Evolutionary conservation across 345 rosid genomes (phyloP), one percentile per base, ranked within the genome.

Genomic region (Physaria fendleri): DNA sequence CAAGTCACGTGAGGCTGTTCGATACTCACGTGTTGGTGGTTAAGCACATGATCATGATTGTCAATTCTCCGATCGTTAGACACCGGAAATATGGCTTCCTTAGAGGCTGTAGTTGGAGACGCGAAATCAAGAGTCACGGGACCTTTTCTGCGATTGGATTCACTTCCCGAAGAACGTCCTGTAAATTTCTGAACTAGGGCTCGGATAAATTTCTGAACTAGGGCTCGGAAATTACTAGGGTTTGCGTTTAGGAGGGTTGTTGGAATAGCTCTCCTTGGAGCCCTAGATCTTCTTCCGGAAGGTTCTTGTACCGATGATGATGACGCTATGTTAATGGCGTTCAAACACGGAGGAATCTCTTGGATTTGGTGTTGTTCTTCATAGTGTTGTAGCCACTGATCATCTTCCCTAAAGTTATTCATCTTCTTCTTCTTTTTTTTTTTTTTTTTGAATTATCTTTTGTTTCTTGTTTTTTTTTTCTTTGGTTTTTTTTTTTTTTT

Each of bases 101-200:
- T 61, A 38, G 68, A 53, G 22, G 33, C 4, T 47, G 22, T 23
- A 14, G 51, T 32, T 8, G 74, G 69, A 38, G 59, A 63, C 5
- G 56, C 15, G 12, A 81, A 84, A 25, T 67, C 77, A 25, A 81
- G 52, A 60, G 75, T 81, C 21, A 79, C 56, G 0, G 83, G 84
- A 38, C 84, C 79, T 37, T 58, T 66, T 20, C 35, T 27, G 12
- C 56, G 65, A 59, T 9, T 20, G 12, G 46, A 62, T 32, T 48
- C 53, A 32, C 47, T 33, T 3, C 48, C 48, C 5, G 73, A n/a
- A 14, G 79, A 78, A 39, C 87, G 81, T 13, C 96, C 96, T 0
- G 96, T 88, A 53, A 80, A 88, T 47, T 81, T 77, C 29, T 85
- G 96, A 50, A 88, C n/a, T n/a, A n/a, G n/a, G n/a, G n/a, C n/a